Evolutionary conservation across 306 rosid species (phyloP).

Genomic region (Nissolia schottii): DNA sequence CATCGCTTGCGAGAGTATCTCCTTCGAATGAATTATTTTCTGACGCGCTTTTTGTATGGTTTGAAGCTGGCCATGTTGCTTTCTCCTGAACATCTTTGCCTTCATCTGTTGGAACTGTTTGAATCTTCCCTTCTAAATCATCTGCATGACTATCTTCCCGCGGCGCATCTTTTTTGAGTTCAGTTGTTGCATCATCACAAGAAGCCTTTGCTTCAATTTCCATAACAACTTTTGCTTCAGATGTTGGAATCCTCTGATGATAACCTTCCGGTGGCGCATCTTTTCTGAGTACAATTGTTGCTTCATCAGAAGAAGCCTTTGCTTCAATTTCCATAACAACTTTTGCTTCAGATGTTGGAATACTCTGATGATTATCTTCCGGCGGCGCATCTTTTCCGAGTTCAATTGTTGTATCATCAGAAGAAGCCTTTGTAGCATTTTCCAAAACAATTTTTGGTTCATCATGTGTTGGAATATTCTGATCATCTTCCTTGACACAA

Average conservation of each 20-base stretch:
- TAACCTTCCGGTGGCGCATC: conserved; percentile 7
- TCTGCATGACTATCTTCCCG: conserved; percentile 24
- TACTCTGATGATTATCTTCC: conserved; percentile 19
- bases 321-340: no score
- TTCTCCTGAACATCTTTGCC: conserved; percentile 25
- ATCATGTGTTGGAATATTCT: conserved; percentile 10
- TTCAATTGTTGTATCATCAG: conserved; percentile 27
- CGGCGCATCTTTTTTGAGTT: not conserved
- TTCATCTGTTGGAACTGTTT: conserved; percentile 27
- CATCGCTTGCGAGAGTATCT: conserved; percentile 26
- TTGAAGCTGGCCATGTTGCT: conserved; percentile 13
- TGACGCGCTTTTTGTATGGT: conserved; percentile 10
- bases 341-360: conserved; percentile 23
- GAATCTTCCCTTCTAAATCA: conserved; percentile 26
- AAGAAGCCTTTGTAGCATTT: conserved; percentile 21
- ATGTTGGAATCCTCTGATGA: conserved; percentile 16
- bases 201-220: no score
- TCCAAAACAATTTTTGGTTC: conserved; percentile 21
- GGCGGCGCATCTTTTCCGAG: not conserved
- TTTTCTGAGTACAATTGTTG: conserved; percentile 14
- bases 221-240: conserved; percentile 24
- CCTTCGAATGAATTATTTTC: conserved; percentile 17
- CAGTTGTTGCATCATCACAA: conserved; percentile 29
- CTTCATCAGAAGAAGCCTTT: no score
- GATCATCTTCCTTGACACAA: conserved; percentile 30